Evolutionary conservation across 1,139 yeast species (phyloP), one percentile per base, ranked within the genome.

Genomic region (Oligophagozyma castellii): DNA sequence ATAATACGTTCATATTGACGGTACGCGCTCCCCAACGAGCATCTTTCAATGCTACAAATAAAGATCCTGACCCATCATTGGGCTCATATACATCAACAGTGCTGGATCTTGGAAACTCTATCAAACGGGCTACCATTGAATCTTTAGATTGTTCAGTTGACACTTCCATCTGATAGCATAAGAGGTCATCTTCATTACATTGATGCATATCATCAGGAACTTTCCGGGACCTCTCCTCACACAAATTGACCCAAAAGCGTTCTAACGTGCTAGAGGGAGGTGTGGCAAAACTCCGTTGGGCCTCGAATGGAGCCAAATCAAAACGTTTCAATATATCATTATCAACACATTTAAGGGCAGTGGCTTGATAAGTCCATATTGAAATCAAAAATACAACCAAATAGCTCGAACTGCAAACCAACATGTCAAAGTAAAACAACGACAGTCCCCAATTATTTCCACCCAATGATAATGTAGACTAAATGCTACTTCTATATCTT

Each of bases 231-330:
- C 55, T 50, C 6, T 68, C 57, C 26, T 67, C 72, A 54, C 93
- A 81, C 8, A 83, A 62, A 27, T 81, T 77, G 28, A 84, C 44
- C 44, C 63, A 70, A 86, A 94, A 80, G 3, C 70, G 63, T 22
- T 63, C 55, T 29, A 61, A 64, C 2, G 81, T 71, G 25, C 55
- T 58, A 4, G 86, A 67, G 2, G 96, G 96, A 15, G 95, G 95
- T 18, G 20, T 18, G 7, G 7, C 20, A 18, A 18, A 7, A 7
- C 8, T 18, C 10, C 20, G 20, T 18, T 18, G 8, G 7, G 20
- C 7, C 10, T 32, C 20, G 20, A 28, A 19, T 15, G 36, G 27
- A 13, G 30, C 38, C 12, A 49, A 11, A 14, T 35, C 40, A 30
- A 46, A 51, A 24, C 39, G 39, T 28, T 40, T 39, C 31, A 51